phyloP scores from a whole-genome alignment of 805 yeast genomes.

The Naumovozyma dairenensis region DNA sequence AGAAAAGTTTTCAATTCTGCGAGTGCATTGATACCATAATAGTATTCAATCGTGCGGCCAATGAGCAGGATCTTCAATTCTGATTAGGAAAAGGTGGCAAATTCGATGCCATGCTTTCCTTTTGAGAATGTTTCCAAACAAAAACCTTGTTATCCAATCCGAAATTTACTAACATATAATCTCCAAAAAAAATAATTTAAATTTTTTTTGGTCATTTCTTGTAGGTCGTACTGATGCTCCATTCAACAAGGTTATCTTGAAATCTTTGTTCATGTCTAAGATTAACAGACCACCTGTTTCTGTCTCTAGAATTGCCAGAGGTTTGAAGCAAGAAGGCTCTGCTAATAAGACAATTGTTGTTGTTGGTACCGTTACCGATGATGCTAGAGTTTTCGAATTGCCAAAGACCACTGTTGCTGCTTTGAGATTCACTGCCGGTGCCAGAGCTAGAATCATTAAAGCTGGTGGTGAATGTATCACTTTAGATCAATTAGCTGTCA shows the following conservation, averaged over 20 bases:
- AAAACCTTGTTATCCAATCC: too few species aligned
- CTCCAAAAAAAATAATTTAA: conserved; percentile 28
- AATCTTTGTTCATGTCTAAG: conserved; percentile 93
- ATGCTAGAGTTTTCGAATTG: conserved; percentile 83
- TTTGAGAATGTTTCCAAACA: too few species aligned
- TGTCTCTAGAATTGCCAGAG: conserved; percentile 80
- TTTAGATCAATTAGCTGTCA: conserved; percentile 96
- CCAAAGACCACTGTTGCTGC: conserved; percentile 99
- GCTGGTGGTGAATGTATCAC: conserved; percentile 99
- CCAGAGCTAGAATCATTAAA: conserved; percentile 93
- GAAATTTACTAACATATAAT: too few species aligned
- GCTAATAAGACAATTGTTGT: conserved; percentile 89
- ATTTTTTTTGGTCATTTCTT: conserved; percentile 10
- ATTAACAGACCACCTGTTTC: conserved; percentile 99
- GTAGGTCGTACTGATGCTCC: conserved; percentile 96
- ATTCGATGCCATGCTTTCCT: too few species aligned
- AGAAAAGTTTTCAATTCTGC: conserved; percentile 3
- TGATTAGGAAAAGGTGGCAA: too few species aligned
- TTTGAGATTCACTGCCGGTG: conserved; percentile 98
- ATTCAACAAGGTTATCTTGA: conserved; percentile 96
- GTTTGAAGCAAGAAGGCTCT: conserved; percentile 75
- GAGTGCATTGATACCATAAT: conserved; percentile 6
- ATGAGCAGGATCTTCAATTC: conserved; percentile 39
- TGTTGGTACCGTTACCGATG: conserved; percentile 99
- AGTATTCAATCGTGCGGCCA: conserved; percentile 15